Conservation (phyloP, 1,284 basidiomycete genomes). For the Puccinia coronata region DNA sequence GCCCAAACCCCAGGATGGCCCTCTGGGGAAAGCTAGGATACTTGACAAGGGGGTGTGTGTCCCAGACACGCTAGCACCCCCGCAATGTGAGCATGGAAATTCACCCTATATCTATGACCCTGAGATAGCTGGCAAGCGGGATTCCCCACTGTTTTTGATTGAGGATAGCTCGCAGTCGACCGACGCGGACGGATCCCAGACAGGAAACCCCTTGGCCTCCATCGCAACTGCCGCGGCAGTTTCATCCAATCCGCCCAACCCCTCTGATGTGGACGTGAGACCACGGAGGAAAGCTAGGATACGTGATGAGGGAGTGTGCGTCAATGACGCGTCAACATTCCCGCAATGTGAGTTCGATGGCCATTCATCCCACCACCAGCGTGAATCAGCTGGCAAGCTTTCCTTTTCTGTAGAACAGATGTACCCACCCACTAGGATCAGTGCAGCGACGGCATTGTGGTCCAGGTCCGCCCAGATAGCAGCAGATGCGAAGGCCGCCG, state of each 20-base stretch:
- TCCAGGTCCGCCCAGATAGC: too few relatives aligned
- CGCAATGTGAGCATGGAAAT: too few relatives aligned
- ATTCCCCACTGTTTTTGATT: background rate
- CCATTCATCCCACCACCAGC: background rate
- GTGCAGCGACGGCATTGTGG: too few relatives aligned
- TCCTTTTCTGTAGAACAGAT: background rate
- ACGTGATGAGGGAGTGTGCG: too few relatives aligned
- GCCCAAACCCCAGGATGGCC: too few relatives aligned
- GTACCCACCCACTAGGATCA: background rate
- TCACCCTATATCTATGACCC: background rate
- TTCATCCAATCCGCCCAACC: background rate
- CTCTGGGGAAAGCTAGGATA: too few relatives aligned
- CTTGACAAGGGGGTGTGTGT: too few relatives aligned
- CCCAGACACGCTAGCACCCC: too few relatives aligned
- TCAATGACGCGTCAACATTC: background rate
- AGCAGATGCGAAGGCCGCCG: too few relatives aligned
- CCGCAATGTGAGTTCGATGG: slow-evolving; percentile 2
- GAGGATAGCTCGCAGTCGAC: too few relatives aligned
- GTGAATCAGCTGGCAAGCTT: background rate
- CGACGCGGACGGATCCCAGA: too few relatives aligned
- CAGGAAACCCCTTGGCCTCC: background rate
- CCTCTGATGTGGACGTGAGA: background rate
- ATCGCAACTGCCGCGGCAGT: background rate
- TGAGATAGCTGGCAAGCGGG: background rate
- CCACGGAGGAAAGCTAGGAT: background rate